Percentiles rank a stretch among this genome's conserved stretches.
These are phyloP conservation scores for Albugo laibachii DNA, from an alignment of 352 stramenopile species.

Conservation along the genomic window DNA sequence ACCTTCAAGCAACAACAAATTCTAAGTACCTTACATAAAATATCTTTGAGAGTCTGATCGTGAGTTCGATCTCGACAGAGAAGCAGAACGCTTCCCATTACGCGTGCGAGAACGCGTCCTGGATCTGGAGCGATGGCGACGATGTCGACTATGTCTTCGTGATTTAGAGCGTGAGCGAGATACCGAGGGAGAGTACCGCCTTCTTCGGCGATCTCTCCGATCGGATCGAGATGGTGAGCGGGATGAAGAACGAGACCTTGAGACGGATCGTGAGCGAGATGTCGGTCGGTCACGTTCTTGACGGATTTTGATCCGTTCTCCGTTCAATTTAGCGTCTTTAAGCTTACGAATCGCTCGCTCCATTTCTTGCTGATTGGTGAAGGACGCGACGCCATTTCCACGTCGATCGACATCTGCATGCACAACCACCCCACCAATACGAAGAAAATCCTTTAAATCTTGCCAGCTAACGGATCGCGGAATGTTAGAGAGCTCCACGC, in stretches of 20 bases:
- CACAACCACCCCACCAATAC: conserved; percentile 31
- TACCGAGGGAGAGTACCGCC: conserved; percentile 7
- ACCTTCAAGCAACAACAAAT: background rate
- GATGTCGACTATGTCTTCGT: conserved; percentile 9
- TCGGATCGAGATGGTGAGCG: conserved; percentile 6
- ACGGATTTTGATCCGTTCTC: conserved; percentile 23
- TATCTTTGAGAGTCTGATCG: conserved; percentile 1
- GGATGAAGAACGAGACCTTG: conserved; percentile 1
- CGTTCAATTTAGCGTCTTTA: conserved; percentile 20
- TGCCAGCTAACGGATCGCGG: conserved; percentile 23
- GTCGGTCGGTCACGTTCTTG: conserved; percentile 7
- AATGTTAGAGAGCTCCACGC: conserved; percentile 24
- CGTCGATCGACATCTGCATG: conserved; percentile 43
- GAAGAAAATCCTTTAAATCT: conserved; percentile 50
- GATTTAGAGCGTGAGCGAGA: conserved; percentile 8
- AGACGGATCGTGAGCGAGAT: background rate
- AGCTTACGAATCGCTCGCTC: conserved; percentile 28
- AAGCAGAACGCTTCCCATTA: conserved; percentile 3
- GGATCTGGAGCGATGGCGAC: conserved; percentile 15
- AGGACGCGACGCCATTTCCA: conserved; percentile 38
- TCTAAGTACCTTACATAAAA: background rate
- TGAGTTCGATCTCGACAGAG: conserved; percentile 7
- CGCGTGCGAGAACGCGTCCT: conserved; percentile 5
- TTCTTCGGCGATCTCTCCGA: conserved; percentile 4
- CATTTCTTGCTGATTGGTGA: conserved; percentile 39